phyloP scores from a whole-genome alignment of 78 protist genomes.

The Tieghemostelium lacteum region DNA sequence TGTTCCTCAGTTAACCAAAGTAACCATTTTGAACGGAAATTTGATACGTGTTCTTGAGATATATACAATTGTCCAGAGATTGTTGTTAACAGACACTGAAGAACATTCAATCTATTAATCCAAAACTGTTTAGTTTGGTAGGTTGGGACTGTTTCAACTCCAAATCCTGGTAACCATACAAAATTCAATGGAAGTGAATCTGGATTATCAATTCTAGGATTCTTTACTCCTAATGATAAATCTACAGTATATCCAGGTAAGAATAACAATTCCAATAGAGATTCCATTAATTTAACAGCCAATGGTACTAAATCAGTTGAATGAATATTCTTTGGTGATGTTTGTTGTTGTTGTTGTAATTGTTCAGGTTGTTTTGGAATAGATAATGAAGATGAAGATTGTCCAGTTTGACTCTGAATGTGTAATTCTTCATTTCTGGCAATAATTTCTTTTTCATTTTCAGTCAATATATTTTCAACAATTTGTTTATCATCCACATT shows the following conservation, averaged over 20 bases:
- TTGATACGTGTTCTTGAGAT: constrained; percentile 1
- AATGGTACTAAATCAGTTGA: not conserved
- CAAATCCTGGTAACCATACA: constrained; percentile 42
- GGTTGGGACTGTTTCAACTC: constrained; percentile 28
- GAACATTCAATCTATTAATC: constrained; percentile 29
- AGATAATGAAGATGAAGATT: constrained; percentile 9
- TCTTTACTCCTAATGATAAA: constrained; percentile 3
- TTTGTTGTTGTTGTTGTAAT: not conserved
- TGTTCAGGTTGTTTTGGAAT: not conserved
- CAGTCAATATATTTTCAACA: not conserved
- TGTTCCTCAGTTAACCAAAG: constrained; percentile 41
- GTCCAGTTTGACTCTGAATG: not conserved
- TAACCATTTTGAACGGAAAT: constrained; percentile 41
- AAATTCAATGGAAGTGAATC: constrained; percentile 10
- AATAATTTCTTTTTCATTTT: not conserved
- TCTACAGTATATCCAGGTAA: constrained; percentile 65
- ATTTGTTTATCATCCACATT: not conserved
- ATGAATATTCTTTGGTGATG: not conserved
- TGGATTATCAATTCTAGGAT: constrained; percentile 3
- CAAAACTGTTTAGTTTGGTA: constrained; percentile 20
- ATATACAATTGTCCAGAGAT: constrained; percentile 38
- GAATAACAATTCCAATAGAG: constrained; percentile 52
- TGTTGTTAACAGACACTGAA: constrained; percentile 33
- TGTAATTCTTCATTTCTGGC: not conserved
- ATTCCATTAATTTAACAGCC: constrained; percentile 44